Evolutionary conservation across 2,329 filamentous ascomycete species (phyloP), one percentile per base, ranked within the genome.

Genomic region (Talaromyces sp.): DNA sequence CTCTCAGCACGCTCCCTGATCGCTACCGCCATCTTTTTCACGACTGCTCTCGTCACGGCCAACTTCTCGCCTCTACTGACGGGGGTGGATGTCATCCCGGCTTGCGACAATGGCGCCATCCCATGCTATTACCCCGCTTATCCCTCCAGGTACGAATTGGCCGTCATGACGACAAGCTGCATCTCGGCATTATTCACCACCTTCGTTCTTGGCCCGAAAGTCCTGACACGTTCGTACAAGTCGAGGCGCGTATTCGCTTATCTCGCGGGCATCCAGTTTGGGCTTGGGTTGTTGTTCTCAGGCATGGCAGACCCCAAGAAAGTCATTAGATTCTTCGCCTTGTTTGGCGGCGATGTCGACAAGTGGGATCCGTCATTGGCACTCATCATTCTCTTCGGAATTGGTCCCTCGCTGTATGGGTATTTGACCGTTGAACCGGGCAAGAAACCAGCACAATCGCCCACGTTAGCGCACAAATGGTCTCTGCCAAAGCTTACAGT

Each of bases 261-360:
- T 65, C 73, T 83, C 43, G 76, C 81, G 0, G 84, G 84, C 2
- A 68, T 84, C 1, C 75, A 84, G 62, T 85, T 85, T 58, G 83
- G 81, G 1, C 74, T 84, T 0, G 84, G 84, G 1, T 76, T 86
- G 3, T 73, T 83, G 36, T 79, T 85, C 53, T 80, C 80, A 3
- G 82, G 82, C 17, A 85, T 86, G 83, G 78, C 82, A 0, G 75
- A 81, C 31, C 78, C 83, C 0, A 73, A 75, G 0, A 86, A 85
- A 69, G 82, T 85, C 1, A 71, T 82, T 17, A 75, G 81, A 0
- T 85, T 85, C 71, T 82, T 85, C 58, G 76, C 76, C 34, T 27
- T 45, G 8, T 72, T 80, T 59, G 74, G 78, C 19, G 78, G 80
- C 6, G 78, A 82, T 6, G 69, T 74, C 2, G 71, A 79, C 38